Evolutionary conservation across 305 asterid species (phyloP), one percentile per base, ranked within the genome.

Genomic region (Fraxinus sp.): DNA sequence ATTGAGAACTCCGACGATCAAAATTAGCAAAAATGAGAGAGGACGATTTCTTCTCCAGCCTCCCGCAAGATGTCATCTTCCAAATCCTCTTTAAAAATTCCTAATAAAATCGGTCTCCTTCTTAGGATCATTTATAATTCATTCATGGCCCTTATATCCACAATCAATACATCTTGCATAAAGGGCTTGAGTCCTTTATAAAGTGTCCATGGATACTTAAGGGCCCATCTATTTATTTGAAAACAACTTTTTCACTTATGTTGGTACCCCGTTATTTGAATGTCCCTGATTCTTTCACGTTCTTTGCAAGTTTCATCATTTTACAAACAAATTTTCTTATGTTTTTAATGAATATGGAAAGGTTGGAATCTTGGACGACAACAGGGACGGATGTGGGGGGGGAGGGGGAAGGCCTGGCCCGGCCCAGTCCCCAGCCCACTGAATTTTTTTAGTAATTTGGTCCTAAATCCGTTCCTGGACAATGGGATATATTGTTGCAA

Each of bases 121-220:
- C 83, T 83, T 86, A 59, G 90, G 78, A 39, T 79, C 41, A 89
- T 86, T 30, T 86, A 84, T 6, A 84, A 84, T 80, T 80, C 52
- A 0, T 84, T 84, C 30, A 7, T 41, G 9, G 59, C 82, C 52
- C 36, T 86, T 52, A 86, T 0, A 84, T 84, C 14, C 86, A 80
- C 7, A 4, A 10, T 32, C 5, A 20, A 80, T 33, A 62, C 81
- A n/a, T 3, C 13, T 41, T 57, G 82, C 14, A 1, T 68, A 84
- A 76, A 64, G 74, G 2, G 18, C 82, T 88, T 49, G 86, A 85
- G 24, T 73, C 76, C 90, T 3, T 82, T 85, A 52, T 77, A 41
- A 79, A 84, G 89, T 64, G 71, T 88, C 10, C 73, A 85, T 80
- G 90, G 90, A 18, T 88, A 86, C 82, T 72, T 84, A 84, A 18